Conservation (phyloP, 2,329 filamentous ascomycete genomes). For the Parascedosporium putredinis region DNA sequence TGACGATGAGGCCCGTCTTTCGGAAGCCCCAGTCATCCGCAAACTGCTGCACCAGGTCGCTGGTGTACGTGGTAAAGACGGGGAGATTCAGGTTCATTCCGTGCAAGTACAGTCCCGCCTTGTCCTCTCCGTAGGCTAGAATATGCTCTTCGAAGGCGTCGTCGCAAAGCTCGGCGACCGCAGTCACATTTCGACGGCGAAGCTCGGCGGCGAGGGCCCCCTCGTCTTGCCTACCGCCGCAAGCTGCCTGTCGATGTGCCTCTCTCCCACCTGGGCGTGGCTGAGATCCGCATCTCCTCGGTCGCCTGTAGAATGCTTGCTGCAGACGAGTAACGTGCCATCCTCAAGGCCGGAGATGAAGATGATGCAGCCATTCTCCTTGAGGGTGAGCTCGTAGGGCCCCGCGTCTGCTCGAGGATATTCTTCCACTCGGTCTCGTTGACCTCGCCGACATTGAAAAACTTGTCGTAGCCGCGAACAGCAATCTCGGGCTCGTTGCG, state of each 20-base stretch:
- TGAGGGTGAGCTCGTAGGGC: slow-evolving; percentile 90
- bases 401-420: slow-evolving; percentile 64
- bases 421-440: slow-evolving; percentile 71
- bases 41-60: slow-evolving; percentile 74
- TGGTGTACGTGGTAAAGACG: slow-evolving; percentile 78
- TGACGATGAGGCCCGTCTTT: slow-evolving; percentile 70
- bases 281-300: slow-evolving; percentile 62
- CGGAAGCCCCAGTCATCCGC: slow-evolving; percentile 90
- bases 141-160: slow-evolving; percentile 97
- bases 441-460: slow-evolving; percentile 89
- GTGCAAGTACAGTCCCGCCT: slow-evolving; percentile 86
- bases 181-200: slow-evolving; percentile 74
- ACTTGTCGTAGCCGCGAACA: slow-evolving; percentile 92
- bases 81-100: slow-evolving; percentile 95
- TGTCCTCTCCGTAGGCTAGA: slow-evolving; percentile 71
- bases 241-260: slow-evolving; percentile 72
- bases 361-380: slow-evolving; percentile 99
- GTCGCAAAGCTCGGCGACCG: slow-evolving; percentile 92
- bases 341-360: slow-evolving; percentile 90
- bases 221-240: slow-evolving; percentile 63
- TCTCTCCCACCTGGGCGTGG: slow-evolving; percentile 76
- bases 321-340: slow-evolving; percentile 86
- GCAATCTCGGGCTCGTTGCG: slow-evolving; percentile 65
- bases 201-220: slow-evolving; percentile 68
- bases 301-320: slow-evolving; percentile 89